Percentiles rank a stretch among this genome's conserved stretches.
These are phyloP conservation scores for Quambalaria eucalypti DNA, from an alignment of 1,284 basidiomycete species.

Conservation along the genomic window DNA sequence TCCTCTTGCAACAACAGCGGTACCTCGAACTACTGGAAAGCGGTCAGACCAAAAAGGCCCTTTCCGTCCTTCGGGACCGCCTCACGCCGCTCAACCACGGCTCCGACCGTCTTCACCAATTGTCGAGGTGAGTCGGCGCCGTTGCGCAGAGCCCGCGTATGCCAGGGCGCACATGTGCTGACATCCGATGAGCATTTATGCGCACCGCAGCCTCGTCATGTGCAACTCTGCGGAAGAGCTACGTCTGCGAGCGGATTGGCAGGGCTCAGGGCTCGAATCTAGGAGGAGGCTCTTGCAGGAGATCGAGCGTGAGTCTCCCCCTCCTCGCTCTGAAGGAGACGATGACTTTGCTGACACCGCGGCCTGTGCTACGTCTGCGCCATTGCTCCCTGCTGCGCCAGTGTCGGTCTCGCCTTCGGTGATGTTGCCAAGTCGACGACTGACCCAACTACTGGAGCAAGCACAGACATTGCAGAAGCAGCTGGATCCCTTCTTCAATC, in stretches of 20 bases:
- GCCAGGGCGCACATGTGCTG: too few relatives aligned
- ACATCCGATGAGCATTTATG: constrained; percentile 6
- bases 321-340: not conserved
- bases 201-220: constrained; percentile 26
- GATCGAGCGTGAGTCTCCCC: too few relatives aligned
- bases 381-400: too few relatives aligned
- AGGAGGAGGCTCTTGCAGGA: constrained; percentile 65
- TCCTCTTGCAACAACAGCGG: constrained; percentile 85
- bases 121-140: constrained; percentile 51
- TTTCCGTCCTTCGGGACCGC: constrained; percentile 76
- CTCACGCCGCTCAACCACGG: constrained; percentile 57
- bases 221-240: constrained; percentile 60
- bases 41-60: constrained; percentile 68
- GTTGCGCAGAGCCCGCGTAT: not conserved
- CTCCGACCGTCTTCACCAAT: constrained; percentile 25
- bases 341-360: not conserved
- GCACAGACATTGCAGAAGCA: constrained; percentile 63
- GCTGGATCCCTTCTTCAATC: constrained; percentile 37
- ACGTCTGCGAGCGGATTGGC: constrained; percentile 72
- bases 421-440: constrained; percentile 84
- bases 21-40: constrained; percentile 88
- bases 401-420: constrained; percentile 75
- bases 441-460: constrained; percentile 76
- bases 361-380: not conserved
- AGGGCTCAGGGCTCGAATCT: constrained; percentile 72